Evolutionary conservation across 2,329 filamentous ascomycete genomes (phyloP).

Genomic region (Cladosporium halotolerans): DNA sequence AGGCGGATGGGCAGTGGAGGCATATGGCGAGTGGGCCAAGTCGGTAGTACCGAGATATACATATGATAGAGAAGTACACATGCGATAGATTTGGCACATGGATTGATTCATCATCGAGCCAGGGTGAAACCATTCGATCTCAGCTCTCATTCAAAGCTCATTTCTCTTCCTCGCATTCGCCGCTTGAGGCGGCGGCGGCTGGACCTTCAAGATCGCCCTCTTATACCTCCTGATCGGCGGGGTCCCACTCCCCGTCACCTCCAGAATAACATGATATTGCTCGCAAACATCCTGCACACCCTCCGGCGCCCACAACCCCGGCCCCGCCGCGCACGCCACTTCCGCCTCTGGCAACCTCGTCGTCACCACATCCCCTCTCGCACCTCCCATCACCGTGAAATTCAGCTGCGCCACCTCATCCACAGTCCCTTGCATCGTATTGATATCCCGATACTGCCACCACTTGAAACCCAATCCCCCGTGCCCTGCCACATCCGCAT

Average conservation of each 20-base stretch:
- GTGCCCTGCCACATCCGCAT: constrained; percentile 30
- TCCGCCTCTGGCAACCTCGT: constrained; percentile 28
- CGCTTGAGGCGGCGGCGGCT: constrained; percentile 1
- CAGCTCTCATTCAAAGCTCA: constrained; percentile 11
- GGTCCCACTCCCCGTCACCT: constrained; percentile 41
- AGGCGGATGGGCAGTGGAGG: constrained; percentile 56
- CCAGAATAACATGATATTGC: constrained; percentile 45
- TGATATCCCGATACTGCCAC: constrained; percentile 44
- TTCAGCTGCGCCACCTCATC: constrained; percentile 36
- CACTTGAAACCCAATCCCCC: constrained; percentile 40
- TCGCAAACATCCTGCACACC: constrained; percentile 37
- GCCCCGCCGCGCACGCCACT: constrained; percentile 35
- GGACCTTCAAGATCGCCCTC: constrained; percentile 33
- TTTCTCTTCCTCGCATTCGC: constrained; percentile 8
- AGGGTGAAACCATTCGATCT: background rate
- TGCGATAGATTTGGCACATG: background rate
- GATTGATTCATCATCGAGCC: background rate
- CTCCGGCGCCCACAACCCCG: constrained; percentile 24
- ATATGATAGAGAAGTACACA: too few species aligned
- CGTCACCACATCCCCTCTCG: constrained; percentile 21
- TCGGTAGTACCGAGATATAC: background rate
- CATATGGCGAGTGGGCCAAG: constrained; percentile 57
- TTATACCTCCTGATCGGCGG: constrained; percentile 44
- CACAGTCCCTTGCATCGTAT: constrained; percentile 39
- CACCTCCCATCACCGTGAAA: constrained; percentile 28